phyloP scores from a whole-genome alignment of 1,284 basidiomycete genomes.

The Papiliotrema terrestris region DNA sequence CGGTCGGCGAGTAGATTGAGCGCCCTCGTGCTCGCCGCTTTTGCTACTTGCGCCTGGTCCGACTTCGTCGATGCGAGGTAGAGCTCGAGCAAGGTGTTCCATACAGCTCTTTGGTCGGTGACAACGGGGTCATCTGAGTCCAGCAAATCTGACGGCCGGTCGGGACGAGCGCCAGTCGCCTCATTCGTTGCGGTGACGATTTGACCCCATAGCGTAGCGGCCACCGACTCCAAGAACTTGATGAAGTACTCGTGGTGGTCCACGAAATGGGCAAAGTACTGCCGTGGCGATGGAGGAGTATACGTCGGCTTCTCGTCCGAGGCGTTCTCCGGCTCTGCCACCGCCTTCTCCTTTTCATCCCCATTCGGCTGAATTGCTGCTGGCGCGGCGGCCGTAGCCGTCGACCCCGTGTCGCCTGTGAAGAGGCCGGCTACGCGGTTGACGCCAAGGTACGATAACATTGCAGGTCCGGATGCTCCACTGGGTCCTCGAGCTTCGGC shows the following conservation, averaged over 20 bases:
- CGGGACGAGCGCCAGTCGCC: background rate
- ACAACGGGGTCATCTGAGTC: constrained; percentile 63
- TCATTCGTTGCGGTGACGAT: constrained; percentile 41
- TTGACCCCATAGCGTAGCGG: constrained; percentile 75
- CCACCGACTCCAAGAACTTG: constrained; percentile 84
- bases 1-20: constrained; percentile 61
- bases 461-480: constrained; percentile 54
- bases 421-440: constrained; percentile 54
- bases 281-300: constrained; percentile 71
- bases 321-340: constrained; percentile 6
- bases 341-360: constrained; percentile 46
- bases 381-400: constrained; percentile 42
- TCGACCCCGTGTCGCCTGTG: constrained; percentile 37
- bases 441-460: constrained; percentile 72
- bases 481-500: constrained; percentile 15
- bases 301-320: constrained; percentile 24
- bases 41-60: constrained; percentile 15
- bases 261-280: constrained; percentile 93
- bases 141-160: background rate
- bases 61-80: constrained; percentile 65
- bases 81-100: constrained; percentile 94
- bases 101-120: constrained; percentile 76
- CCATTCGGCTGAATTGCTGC: constrained; percentile 1
- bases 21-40: constrained; percentile 55
- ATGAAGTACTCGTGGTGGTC: constrained; percentile 81